A percentile compares a stretch with the other conserved stretches of the same genome.
phyloP scores from a whole-genome alignment of 2,329 filamentous ascomycete species.

The Pleomassaria siparia region DNA sequence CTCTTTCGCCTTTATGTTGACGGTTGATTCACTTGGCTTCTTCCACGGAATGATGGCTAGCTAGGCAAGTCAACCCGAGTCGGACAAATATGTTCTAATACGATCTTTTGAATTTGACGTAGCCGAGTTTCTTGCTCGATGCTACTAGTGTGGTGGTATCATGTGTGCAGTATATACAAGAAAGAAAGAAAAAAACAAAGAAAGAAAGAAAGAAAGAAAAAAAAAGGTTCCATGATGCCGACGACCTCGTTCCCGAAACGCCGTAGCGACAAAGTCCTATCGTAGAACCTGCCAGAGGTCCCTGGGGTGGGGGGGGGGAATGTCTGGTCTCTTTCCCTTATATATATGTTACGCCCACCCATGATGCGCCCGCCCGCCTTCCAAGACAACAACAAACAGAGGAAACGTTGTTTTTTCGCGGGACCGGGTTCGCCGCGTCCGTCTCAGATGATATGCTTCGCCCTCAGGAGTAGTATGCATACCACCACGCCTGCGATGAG shows the following conservation, averaged over 20 bases:
- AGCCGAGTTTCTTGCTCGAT: slow-evolving; percentile 1
- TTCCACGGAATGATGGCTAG: too few species aligned
- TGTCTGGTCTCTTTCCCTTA: too few species aligned
- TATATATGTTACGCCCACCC: neutral
- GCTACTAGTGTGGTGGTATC: neutral
- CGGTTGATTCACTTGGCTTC: too few species aligned
- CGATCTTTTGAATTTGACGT: neutral
- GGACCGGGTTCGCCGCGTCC: slow-evolving; percentile 52
- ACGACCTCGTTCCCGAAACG: too few species aligned
- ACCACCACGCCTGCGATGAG: slow-evolving; percentile 50
- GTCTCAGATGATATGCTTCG: slow-evolving; percentile 49
- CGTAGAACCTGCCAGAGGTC: too few species aligned
- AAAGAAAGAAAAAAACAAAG: neutral
- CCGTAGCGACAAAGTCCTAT: too few species aligned
- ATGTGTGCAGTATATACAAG: neutral
- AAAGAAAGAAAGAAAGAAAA: too few species aligned
- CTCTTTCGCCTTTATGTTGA: too few species aligned
- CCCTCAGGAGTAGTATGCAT: slow-evolving; percentile 48
- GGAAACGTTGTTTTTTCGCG: neutral
- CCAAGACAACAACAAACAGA: neutral
- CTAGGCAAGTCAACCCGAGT: too few species aligned
- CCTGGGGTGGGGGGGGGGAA: too few species aligned
- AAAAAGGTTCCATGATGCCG: neutral
- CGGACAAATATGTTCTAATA: neutral
- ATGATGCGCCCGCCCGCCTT: too few species aligned